Evolutionary conservation across 768 basidiomycete species (phyloP).

Genomic region (Lanmaoa pseudosensibilis): DNA sequence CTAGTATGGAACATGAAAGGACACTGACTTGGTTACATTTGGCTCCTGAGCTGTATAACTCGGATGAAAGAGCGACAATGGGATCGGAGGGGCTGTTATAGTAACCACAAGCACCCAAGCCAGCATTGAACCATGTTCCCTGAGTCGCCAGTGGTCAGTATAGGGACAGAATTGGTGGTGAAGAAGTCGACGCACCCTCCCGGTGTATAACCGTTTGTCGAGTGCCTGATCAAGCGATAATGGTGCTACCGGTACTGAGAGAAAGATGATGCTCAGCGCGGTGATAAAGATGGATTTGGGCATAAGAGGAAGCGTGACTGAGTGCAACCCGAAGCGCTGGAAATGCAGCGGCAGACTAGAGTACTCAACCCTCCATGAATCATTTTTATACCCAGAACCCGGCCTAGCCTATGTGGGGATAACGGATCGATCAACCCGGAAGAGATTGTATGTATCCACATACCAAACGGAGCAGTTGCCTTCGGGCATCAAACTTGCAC

Average conservation of each 20-base stretch:
- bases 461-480: neutral
- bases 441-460: conserved; percentile 7
- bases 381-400: conserved; percentile 22
- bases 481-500: conserved; percentile 2
- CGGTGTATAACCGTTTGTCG: conserved; percentile 49
- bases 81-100: conserved; percentile 45
- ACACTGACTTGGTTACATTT: conserved; percentile 60
- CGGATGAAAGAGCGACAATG: conserved; percentile 59
- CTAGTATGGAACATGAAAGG: neutral
- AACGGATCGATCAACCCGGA: conserved; percentile 8
- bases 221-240: conserved; percentile 32
- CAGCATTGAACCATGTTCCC: no score
- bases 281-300: conserved; percentile 24
- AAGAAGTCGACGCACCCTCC: conserved; percentile 45
- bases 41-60: conserved; percentile 49
- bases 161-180: neutral
- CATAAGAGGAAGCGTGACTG: conserved; percentile 12
- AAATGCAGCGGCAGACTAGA: neutral
- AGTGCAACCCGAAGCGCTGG: neutral
- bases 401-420: conserved; percentile 13
- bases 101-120: conserved; percentile 68
- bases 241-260: conserved; percentile 40
- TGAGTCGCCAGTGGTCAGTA: conserved; percentile 28
- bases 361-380: neutral
- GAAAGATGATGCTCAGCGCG: conserved; percentile 42